Percentiles rank a stretch among this genome's conserved stretches.
phyloP scores from a whole-genome alignment of 495 filamentous ascomycete species.

The Ascodesmis nigricans region DNA sequence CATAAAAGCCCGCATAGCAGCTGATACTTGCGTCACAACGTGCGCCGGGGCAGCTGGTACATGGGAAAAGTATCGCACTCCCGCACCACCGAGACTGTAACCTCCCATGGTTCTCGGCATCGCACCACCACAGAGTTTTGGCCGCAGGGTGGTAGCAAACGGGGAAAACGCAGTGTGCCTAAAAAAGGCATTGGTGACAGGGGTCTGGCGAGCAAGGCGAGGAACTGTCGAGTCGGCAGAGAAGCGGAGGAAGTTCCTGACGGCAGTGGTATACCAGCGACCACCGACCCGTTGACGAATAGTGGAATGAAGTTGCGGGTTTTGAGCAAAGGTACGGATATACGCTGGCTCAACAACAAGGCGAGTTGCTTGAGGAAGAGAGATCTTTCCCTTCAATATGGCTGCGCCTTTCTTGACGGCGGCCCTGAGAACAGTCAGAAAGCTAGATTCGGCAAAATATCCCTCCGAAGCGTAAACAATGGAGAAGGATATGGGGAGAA shows the following conservation, averaged over 20 bases:
- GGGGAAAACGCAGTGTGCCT: slow-evolving; percentile 51
- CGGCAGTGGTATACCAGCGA: slow-evolving; percentile 16
- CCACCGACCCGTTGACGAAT: slow-evolving; percentile 9
- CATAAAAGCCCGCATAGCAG: slow-evolving; percentile 72
- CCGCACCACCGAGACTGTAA: slow-evolving; percentile 47
- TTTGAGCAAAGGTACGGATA: slow-evolving; percentile 6
- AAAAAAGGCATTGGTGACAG: slow-evolving; percentile 29
- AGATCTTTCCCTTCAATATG: slow-evolving; percentile 11
- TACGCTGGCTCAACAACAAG: slow-evolving; percentile 13
- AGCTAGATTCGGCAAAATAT: not conserved
- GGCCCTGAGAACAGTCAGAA: slow-evolving; percentile 5
- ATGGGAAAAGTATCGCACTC: slow-evolving; percentile 76
- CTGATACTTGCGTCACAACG: slow-evolving; percentile 83
- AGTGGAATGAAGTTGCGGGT: slow-evolving; percentile 4
- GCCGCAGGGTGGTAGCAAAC: slow-evolving; percentile 75
- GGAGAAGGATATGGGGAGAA: not conserved
- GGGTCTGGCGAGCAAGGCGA: slow-evolving; percentile 1
- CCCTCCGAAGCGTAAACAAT: not conserved
- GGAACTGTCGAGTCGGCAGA: not conserved
- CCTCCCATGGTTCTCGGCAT: slow-evolving; percentile 69
- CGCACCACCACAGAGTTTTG: slow-evolving; percentile 76
- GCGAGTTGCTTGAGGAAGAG: slow-evolving; percentile 8
- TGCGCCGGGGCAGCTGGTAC: slow-evolving; percentile 63
- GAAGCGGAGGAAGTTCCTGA: slow-evolving; percentile 8
- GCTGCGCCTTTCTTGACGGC: slow-evolving; percentile 15